Evolutionary conservation across 345 rosid species (phyloP).

Genomic region (Chamaenerion angustifolium): DNA sequence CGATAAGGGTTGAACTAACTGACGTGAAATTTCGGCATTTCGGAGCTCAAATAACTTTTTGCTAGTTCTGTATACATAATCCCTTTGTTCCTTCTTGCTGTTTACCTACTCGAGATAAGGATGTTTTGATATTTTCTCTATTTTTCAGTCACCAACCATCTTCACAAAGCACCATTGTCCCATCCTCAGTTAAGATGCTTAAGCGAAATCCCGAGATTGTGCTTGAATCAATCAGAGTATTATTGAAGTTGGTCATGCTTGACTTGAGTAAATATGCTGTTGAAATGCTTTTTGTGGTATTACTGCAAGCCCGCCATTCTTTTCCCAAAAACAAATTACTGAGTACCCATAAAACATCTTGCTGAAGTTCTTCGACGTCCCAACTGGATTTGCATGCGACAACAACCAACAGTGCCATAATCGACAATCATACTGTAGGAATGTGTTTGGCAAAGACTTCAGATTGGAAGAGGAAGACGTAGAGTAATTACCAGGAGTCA

Average conservation of each 20-base stretch:
- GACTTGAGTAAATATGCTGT: conserved; percentile 85
- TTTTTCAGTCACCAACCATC: conserved; percentile 52
- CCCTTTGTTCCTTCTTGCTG: not conserved
- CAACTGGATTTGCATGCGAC: no score
- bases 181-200: conserved; percentile 82
- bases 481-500: no score
- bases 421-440: no score
- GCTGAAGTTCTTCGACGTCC: no score
- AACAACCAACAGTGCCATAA: no score
- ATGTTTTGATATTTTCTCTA: conserved; percentile 8
- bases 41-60: conserved; percentile 1
- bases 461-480: no score
- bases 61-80: no score
- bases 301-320: conserved; percentile 77
- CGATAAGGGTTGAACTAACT: no score
- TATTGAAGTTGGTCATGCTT: conserved; percentile 46
- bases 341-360: no score
- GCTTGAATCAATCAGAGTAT: conserved; percentile 63
- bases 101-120: not conserved
- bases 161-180: conserved; percentile 48
- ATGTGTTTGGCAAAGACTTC: no score
- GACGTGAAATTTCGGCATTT: no score
- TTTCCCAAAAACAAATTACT: no score
- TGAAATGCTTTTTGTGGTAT: conserved; percentile 60
- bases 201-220: conserved; percentile 97